phyloP scores from a whole-genome alignment of 192 early-diverging fungal species.

The Paraglomus occultum region DNA sequence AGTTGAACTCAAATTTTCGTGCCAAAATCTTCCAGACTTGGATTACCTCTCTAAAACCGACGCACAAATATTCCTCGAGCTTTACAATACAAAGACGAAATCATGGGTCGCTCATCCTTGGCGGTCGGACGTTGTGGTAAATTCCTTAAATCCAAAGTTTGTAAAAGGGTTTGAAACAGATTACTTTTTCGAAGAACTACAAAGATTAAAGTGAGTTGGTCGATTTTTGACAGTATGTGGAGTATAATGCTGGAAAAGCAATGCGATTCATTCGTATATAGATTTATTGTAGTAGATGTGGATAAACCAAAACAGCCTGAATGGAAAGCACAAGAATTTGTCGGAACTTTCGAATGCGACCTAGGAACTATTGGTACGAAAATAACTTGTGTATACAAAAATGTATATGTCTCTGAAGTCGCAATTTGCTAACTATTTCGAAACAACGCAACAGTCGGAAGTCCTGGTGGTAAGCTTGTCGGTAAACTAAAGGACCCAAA shows the following conservation, averaged over 20 bases:
- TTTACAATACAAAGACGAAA: constrained; percentile 28
- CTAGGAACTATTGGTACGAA: constrained; percentile 40
- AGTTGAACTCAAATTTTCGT: constrained; percentile 22
- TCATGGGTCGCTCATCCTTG: constrained; percentile 14
- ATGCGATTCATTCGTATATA: background rate
- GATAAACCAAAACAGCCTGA: constrained; percentile 38
- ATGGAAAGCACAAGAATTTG: constrained; percentile 40
- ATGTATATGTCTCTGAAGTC: constrained; percentile 31
- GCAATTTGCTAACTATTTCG: constrained; percentile 5
- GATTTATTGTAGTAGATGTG: constrained; percentile 41
- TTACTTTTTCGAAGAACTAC: constrained; percentile 48
- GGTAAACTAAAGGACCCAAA: constrained; percentile 18
- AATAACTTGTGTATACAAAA: constrained; percentile 24
- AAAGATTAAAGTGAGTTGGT: constrained; percentile 34
- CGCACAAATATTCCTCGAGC: constrained; percentile 35
- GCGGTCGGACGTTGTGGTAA: constrained; percentile 46
- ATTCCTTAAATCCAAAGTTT: constrained; percentile 49
- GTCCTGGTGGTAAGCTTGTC: background rate
- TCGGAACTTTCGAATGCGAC: constrained; percentile 45
- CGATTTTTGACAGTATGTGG: constrained; percentile 27
- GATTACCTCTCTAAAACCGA: constrained; percentile 43
- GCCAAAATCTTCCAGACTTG: constrained; percentile 31
- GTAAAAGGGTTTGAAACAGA: constrained; percentile 40
- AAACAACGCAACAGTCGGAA: constrained; percentile 33
- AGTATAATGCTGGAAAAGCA: background rate